Conservation (phyloP, 805 yeast genomes). For the Candida yuanshanica region DNA sequence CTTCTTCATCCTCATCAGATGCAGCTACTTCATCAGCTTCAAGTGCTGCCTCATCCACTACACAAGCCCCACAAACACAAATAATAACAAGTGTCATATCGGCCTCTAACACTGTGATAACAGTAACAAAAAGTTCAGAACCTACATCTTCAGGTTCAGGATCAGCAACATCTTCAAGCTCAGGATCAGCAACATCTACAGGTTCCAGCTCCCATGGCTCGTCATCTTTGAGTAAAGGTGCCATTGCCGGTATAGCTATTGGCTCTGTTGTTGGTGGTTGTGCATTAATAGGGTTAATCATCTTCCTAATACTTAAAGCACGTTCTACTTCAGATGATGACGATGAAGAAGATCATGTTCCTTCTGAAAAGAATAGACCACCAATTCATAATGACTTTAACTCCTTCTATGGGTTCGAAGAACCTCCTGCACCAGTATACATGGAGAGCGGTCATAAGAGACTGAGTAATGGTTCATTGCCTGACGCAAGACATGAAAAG, state of each 20-base stretch:
- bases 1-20: too few species aligned
- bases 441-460: slow-evolving; percentile 35
- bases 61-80: slow-evolving; percentile 7
- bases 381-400: slow-evolving; percentile 8
- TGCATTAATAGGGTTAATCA: slow-evolving; percentile 25
- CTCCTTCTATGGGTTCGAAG: slow-evolving; percentile 5
- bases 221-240: slow-evolving; percentile 31
- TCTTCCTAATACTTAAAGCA: slow-evolving; percentile 10
- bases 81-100: slow-evolving; percentile 14
- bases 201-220: slow-evolving; percentile 2
- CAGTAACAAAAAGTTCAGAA: slow-evolving; percentile 10
- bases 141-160: slow-evolving; percentile 4
- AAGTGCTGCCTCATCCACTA: slow-evolving; percentile 3
- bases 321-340: slow-evolving; percentile 10
- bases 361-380: slow-evolving; percentile 3
- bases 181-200: slow-evolving; percentile 16
- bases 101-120: slow-evolving; percentile 9
- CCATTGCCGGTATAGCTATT: slow-evolving; percentile 56
- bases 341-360: slow-evolving; percentile 13
- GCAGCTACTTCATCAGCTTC: too few species aligned
- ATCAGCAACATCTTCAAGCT: slow-evolving; percentile 7
- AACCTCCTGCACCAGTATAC: background rate
- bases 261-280: slow-evolving; percentile 44
- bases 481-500: slow-evolving; percentile 39
- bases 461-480: slow-evolving; percentile 49